These are phyloP conservation scores for Lodderomyces margitis DNA, from an alignment of 1,139 yeast species.

Conservation along the genomic window DNA sequence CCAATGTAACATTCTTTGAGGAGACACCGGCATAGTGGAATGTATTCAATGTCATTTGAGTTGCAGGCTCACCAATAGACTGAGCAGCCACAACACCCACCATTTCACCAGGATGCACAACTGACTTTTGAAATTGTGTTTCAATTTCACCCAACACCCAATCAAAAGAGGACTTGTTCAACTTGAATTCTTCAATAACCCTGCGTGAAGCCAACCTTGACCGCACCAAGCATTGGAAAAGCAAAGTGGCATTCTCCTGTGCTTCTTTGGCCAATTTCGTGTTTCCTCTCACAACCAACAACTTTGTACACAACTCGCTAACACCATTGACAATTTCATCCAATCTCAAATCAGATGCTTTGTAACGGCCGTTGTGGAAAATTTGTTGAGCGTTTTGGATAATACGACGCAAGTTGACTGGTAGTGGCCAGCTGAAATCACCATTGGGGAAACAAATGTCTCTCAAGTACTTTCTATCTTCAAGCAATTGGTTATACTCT, in stretches of 20 bases:
- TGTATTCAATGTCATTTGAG: conserved; percentile 98
- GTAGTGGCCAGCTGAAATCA: conserved; percentile 96
- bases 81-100: conserved; percentile 99
- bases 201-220: conserved; percentile 91
- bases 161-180: conserved; percentile 83
- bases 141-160: conserved; percentile 97
- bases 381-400: conserved; percentile 97
- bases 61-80: conserved; percentile 99
- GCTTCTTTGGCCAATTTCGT: conserved; percentile 77
- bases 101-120: conserved; percentile 99
- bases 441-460: conserved; percentile 83
- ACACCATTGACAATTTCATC: conserved; percentile 78
- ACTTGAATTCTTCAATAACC: conserved; percentile 84
- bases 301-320: conserved; percentile 60
- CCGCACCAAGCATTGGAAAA: conserved; percentile 89
- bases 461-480: conserved; percentile 80
- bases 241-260: conserved; percentile 84
- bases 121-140: conserved; percentile 86
- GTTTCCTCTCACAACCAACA: conserved; percentile 81
- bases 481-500: conserved; percentile 73
- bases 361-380: conserved; percentile 87
- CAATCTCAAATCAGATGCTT: conserved; percentile 85
- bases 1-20: conserved; percentile 96
- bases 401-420: conserved; percentile 95
- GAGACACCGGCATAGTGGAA: conserved; percentile 99